Evolutionary conservation across 257 asterid species (phyloP), one percentile per base, ranked within the genome.

Genomic region (Coffea eugenioides): DNA sequence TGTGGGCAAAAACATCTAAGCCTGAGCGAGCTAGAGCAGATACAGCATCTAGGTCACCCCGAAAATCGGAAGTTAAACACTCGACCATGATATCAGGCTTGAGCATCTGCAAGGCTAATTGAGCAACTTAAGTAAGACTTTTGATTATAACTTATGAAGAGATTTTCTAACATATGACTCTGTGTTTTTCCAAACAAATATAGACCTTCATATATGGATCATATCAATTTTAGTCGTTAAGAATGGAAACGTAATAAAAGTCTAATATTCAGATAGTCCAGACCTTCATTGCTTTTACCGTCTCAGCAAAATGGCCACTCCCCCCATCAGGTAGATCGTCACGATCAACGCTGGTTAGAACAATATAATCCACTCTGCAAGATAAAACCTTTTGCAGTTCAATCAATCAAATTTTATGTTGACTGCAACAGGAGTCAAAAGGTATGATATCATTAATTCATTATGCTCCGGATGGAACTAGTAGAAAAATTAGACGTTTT

Each of bases 301-400:
- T 96, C 84, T 93, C 97, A 75, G 97, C 97, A 89, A 96, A 93
- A 87, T 96, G 99, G 79, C 94, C 87, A 82, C 98, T 92, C 74
- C 99, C 99, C 25, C 99, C 98, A 84, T 95, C 99, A 80, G 98
- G 95, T 80, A 95, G 75, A 86, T 95, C 99, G 70, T 95, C 99
- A 23, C 97, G 92, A 81, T 95, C 99, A 65, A 95, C 99, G 83
- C 99, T 93, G 36, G 99, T 95, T 56, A 95, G 85, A 79, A 95
- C 99, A 85, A 95, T 91, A 87, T 95, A 95, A 89, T 95, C 98
- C 80, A 95, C 97, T 67, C 99, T 93, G 90, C 80, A 85, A 83
- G 82, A 82, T 41, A 57, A 86, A 80, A 85, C 61, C 51, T 21
- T 3, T 39, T 18, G 70, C 14, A 41, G 13, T 39, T 34, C 18